Percentiles rank a stretch among this genome's conserved stretches.
Evolutionary conservation across 805 yeast species (phyloP).

Genomic region (Starmerella bombi): DNA sequence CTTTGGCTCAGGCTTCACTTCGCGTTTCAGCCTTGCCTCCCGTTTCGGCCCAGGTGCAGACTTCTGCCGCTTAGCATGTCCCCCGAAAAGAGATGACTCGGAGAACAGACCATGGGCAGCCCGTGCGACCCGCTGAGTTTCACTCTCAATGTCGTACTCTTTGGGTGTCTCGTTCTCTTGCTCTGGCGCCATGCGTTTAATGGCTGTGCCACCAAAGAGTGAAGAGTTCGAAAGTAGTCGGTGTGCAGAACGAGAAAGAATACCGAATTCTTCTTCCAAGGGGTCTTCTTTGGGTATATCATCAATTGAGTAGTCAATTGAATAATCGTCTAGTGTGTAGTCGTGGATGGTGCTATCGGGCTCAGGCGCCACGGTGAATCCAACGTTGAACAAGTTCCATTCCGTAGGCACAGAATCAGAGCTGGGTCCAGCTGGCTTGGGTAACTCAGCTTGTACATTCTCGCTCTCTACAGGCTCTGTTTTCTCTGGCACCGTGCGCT

Average conservation of each 20-base stretch:
- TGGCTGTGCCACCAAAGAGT: slow-evolving; percentile 15
- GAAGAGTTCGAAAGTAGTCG: slow-evolving; percentile 10
- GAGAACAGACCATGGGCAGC: slow-evolving; percentile 9
- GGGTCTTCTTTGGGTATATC: background rate
- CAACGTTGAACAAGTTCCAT: slow-evolving; percentile 19
- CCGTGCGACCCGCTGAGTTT: background rate
- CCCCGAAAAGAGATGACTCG: slow-evolving; percentile 13
- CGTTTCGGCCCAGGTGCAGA: too few relatives aligned
- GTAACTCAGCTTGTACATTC: background rate
- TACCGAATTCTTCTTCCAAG: slow-evolving; percentile 11
- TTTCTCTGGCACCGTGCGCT: background rate
- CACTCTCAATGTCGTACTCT: background rate
- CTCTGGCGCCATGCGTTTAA: background rate
- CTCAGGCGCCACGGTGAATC: slow-evolving; percentile 15
- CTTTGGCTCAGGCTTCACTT: too few relatives aligned
- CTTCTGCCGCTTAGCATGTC: background rate
- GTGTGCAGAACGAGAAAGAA: slow-evolving; percentile 11
- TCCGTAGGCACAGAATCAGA: background rate
- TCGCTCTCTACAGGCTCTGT: background rate
- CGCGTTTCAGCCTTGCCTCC: too few relatives aligned
- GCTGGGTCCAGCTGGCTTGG: background rate
- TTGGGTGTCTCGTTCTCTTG: background rate
- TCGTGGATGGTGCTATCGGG: background rate
- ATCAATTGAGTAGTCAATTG: background rate
- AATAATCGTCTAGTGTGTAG: background rate